These are phyloP conservation scores for Salix viminalis DNA, from an alignment of 345 rosid species.

Conservation along the genomic window DNA sequence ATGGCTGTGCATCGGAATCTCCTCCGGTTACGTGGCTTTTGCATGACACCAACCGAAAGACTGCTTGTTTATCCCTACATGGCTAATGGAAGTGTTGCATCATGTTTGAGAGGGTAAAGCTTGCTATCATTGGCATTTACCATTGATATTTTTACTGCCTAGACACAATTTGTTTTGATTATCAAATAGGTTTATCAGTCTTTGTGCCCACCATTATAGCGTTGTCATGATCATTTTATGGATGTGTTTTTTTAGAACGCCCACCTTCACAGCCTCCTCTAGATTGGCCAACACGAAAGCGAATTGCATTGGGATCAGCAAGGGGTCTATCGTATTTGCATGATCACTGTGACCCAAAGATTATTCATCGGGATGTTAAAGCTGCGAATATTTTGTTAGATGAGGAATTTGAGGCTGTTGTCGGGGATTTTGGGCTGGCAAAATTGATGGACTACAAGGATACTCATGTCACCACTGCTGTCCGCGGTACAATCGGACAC, in stretches of 20 bases:
- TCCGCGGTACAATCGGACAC: slow-evolving; percentile 95
- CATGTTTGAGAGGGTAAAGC: slow-evolving; percentile 82
- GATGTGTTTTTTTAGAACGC: slow-evolving; percentile 50
- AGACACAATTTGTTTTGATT: background rate
- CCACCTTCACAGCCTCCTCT: slow-evolving; percentile 81
- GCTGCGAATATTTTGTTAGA: slow-evolving; percentile 94
- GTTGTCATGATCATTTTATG: background rate
- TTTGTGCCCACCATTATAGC: background rate
- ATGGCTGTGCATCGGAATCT: slow-evolving; percentile 99
- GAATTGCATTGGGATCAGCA: slow-evolving; percentile 90
- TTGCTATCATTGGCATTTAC: background rate
- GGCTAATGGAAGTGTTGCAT: slow-evolving; percentile 99
- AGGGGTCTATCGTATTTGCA: slow-evolving; percentile 93
- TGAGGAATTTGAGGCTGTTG: slow-evolving; percentile 96
- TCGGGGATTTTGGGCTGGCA: slow-evolving; percentile 94
- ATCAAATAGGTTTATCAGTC: background rate
- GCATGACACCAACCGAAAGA: slow-evolving; percentile 96
- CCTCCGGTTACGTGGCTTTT: slow-evolving; percentile 81
- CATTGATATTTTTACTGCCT: background rate
- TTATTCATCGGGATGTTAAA: slow-evolving; percentile 96
- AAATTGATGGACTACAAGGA: slow-evolving; percentile 99
- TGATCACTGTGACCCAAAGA: slow-evolving; percentile 97
- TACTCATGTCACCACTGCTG: slow-evolving; percentile 95
- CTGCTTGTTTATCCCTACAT: slow-evolving; percentile 94
- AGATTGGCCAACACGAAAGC: slow-evolving; percentile 83